Evolutionary conservation across 352 stramenopile species (phyloP), one percentile per base, ranked within the genome.

Genomic region (Thalassiosira delicatula): DNA sequence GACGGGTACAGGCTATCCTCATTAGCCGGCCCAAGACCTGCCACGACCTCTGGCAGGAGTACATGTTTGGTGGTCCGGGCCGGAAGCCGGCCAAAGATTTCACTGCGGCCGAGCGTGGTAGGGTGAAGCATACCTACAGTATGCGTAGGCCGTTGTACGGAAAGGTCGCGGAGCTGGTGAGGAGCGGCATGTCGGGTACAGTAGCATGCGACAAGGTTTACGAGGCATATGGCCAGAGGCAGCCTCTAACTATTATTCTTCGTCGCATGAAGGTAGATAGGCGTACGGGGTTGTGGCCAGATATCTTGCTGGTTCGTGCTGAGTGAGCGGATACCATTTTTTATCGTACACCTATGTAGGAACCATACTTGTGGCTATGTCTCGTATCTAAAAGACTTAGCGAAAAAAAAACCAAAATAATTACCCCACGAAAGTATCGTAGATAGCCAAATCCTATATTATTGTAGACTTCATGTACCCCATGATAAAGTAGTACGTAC

Each of bases 41-140:
- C 17, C 54, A 62, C 35, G 54, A 62, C 35, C 35, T 62, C 5
- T 62, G 54, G 54, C 25, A 25, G 29, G 54, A 62, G 54, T 62
- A 27, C 21, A 12, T 17, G 30, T 32, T 62, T 62, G 54, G 54
- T 30, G n/a, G 12, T 35, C 21, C 21, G 23, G 54, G 54, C 4
- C 29, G 23, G 35, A 62, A 30, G 12, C 12, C 54, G 12, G n/a
- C n/a, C n/a, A n/a, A n/a, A n/a, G n/a, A n/a, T 33, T 30, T 33
- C 35, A 62, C 19, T 29, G 14, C 3, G 7, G 12, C 21, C 7
- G 54, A 62, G 23, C 25, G 54, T 35, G 54, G 54, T 30, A 35
- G 12, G 5, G 21, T 62, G 23, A 62, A 62, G 54, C 25, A 30
- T 29, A 30, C 12, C 54, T 62, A 30, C 23, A 37, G 12, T n/a